Evolutionary conservation across 768 basidiomycete genomes (phyloP), one percentile per base, ranked within the genome.

Genomic region (Dacryopinax primogenitus): DNA sequence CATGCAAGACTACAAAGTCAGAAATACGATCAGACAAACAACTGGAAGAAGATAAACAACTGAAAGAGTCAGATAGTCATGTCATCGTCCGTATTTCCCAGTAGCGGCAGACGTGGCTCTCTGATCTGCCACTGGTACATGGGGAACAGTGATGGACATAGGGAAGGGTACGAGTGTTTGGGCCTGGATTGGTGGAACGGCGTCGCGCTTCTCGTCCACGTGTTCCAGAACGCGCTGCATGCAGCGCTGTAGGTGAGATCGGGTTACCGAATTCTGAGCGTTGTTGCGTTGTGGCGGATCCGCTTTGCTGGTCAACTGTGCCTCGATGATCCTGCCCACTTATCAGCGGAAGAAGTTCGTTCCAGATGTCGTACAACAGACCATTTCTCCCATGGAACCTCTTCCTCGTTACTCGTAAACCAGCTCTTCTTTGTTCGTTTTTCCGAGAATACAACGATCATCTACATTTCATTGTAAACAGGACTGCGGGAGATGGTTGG

Each of bases 401-500:
- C 51, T 58, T 58, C 51, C 32, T 58, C 51, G 32, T 58, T 32
- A 21, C 30, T 75, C 26, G 26, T 11, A 30, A 58, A 33, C 89
- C 89, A 90, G 16, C 83, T 81, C 74, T 88, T 91, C 74, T 85
- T 86, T 11, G 83, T 82, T 61, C 83, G 81, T 72, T 85, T 87
- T 72, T 90, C 89, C 1, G 87, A 86, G 67, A 92, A 84, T 0
- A 85, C 88, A 21, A 91, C 81, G 11, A 80, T 73, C 33, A 92
- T 85, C 90, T 88, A 63, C 13, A 34, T 35, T 62, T 62, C 4
- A 36, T 34, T 32, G 45, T n/a, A 23, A 4, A 26, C 32, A 23
- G 39, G 63, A 11, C 36, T 58, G 32, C 9, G 74, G 61, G 63
- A 88, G 90, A 76, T 89, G 86, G 23, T 89, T 89, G 28, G 82